A percentile compares a stretch with the other conserved stretches of the same genome.
Conservation (phyloP, 2,329 filamentous ascomycete genomes). For the Myriangium duriaei region DNA sequence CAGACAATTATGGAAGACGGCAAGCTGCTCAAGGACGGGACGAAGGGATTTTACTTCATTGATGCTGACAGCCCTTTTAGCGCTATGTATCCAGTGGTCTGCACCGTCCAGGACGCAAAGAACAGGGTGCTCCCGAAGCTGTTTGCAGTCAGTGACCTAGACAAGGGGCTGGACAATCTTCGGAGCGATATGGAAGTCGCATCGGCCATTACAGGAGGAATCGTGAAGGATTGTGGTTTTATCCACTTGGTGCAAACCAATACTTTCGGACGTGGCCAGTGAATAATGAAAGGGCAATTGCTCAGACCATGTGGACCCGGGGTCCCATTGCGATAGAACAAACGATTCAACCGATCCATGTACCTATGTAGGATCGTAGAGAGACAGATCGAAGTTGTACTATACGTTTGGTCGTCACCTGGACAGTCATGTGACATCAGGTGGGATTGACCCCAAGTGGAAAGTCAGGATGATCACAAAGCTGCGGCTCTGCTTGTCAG, state of each 20-base stretch:
- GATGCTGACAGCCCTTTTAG: conserved; percentile 1
- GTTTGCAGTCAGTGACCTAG: neutral
- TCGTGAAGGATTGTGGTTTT: neutral
- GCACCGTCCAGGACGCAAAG: neutral
- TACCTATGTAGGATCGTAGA: no score
- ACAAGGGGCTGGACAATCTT: neutral
- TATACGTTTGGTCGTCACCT: no score
- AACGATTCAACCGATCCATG: no score
- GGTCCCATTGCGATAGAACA: no score
- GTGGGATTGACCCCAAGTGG: no score
- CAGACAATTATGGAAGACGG: conserved; percentile 2
- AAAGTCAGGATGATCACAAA: no score
- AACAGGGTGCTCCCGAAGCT: neutral
- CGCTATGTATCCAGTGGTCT: conserved; percentile 2
- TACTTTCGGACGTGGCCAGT: no score
- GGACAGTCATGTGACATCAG: no score
- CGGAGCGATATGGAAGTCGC: neutral
- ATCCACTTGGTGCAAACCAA: neutral
- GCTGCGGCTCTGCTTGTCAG: no score
- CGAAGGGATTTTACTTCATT: neutral
- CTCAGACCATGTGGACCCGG: no score
- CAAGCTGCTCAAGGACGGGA: neutral
- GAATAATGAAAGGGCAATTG: no score
- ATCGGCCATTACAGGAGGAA: neutral
- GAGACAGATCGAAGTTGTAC: no score